Conservation (phyloP, 176 grass and related monocot genomes). For the Raddia distichophylla region DNA sequence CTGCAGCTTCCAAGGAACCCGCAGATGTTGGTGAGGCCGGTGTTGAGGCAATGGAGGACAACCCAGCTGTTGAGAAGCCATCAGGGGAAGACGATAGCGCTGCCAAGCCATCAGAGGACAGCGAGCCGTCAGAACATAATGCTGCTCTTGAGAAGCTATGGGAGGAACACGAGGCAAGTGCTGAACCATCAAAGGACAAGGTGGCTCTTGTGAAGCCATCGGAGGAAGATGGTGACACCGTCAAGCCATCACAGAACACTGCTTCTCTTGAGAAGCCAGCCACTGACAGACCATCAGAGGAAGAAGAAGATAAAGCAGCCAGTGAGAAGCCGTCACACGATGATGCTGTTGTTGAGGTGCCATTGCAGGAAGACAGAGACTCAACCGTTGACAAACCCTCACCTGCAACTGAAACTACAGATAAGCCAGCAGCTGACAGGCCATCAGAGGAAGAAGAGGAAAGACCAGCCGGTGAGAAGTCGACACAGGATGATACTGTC, state of each 20-base stretch:
- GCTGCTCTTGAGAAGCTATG: conserved; percentile 1
- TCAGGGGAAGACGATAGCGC: not conserved
- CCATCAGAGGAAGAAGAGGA: conserved; percentile 40
- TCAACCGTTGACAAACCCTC: conserved; percentile 15
- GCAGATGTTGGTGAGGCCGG: not conserved
- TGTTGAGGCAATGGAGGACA: not conserved
- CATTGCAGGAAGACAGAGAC: not conserved
- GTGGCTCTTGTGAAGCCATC: conserved; percentile 23
- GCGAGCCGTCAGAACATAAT: conserved; percentile 39
- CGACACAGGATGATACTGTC: not conserved
- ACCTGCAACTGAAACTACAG: not conserved
- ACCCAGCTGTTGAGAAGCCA: not conserved
- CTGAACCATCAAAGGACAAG: conserved; percentile 5
- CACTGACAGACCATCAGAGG: conserved; percentile 9
- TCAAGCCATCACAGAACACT: conserved; percentile 35
- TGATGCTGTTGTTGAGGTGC: not conserved
- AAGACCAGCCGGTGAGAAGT: conserved; percentile 13
- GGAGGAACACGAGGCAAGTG: conserved; percentile 12
- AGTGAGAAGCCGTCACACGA: not conserved
- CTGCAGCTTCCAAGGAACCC: conserved; percentile 9
- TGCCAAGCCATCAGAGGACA: conserved; percentile 38
- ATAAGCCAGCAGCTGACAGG: conserved; percentile 20
- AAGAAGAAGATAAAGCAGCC: conserved; percentile 30
- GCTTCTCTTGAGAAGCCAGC: conserved; percentile 21
- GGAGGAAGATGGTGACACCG: conserved; percentile 24